phyloP scores from a whole-genome alignment of 257 asterid genomes.

The Asclepias syriaca region DNA sequence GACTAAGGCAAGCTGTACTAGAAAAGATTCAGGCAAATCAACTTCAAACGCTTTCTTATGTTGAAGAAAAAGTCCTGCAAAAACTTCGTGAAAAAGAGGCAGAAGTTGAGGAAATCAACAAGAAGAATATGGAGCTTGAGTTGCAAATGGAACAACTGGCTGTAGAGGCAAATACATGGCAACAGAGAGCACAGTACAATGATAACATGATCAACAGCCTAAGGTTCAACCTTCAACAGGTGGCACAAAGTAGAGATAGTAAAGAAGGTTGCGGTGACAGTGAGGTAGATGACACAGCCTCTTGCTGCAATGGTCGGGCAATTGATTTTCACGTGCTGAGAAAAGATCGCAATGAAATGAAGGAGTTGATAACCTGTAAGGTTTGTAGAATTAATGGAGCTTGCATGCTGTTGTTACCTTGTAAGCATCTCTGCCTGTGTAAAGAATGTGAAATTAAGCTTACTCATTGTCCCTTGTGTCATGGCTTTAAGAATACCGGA shows the following conservation, averaged over 20 bases:
- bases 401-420: conserved; percentile 85
- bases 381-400: conserved; percentile 74
- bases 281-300: conserved; percentile 84
- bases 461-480: conserved; percentile 82
- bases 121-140: conserved; percentile 79
- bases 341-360: conserved; percentile 44
- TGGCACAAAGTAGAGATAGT: conserved; percentile 72
- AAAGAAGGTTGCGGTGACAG: conserved; percentile 99
- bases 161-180: conserved; percentile 83
- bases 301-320: conserved; percentile 65
- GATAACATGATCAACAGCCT: conserved; percentile 77
- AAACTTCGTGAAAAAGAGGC: conserved; percentile 75
- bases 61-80: conserved; percentile 70
- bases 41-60: conserved; percentile 66
- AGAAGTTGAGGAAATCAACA: conserved; percentile 67
- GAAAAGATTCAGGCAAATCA: conserved; percentile 84
- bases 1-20: conserved; percentile 60
- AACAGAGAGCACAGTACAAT: conserved; percentile 72
- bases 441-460: conserved; percentile 78
- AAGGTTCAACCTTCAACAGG: conserved; percentile 65
- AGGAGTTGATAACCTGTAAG: conserved; percentile 71
- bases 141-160: conserved; percentile 59
- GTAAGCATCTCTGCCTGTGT: conserved; percentile 95
- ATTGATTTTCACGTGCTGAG: conserved; percentile 39
- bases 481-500: conserved; percentile 63